These are phyloP conservation scores for Yamagishiella unicocca DNA, from an alignment of 139 green algal species.

Conservation along the genomic window DNA sequence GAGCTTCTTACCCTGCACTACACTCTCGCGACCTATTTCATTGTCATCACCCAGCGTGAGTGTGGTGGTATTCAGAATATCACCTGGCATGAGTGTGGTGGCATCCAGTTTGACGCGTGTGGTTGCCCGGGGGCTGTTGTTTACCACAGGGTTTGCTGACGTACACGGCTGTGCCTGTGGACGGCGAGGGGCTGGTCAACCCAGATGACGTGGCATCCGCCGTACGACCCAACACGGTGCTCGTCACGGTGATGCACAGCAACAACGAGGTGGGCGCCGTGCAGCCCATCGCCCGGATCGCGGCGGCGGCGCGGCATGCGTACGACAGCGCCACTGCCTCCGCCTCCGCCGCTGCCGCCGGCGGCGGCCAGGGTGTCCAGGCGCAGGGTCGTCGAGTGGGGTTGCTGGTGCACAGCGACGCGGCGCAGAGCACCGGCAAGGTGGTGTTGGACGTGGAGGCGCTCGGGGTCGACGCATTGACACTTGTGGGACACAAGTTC, in stretches of 20 bases:
- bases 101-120: too few species aligned
- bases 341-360: background rate
- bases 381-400: background rate
- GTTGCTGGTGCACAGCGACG: constrained; percentile 80
- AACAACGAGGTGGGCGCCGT: constrained; percentile 84
- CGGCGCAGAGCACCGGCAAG: constrained; percentile 86
- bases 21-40: too few species aligned
- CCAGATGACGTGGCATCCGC: constrained; percentile 62
- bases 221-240: constrained; percentile 58
- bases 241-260: constrained; percentile 87
- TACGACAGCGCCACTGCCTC: background rate
- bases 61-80: too few species aligned
- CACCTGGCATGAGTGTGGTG: too few species aligned
- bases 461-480: constrained; percentile 84
- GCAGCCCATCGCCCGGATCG: constrained; percentile 67
- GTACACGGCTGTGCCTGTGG: constrained; percentile 72
- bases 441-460: constrained; percentile 75
- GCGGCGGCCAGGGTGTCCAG: background rate
- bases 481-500: constrained; percentile 88
- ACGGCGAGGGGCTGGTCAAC: constrained; percentile 71
- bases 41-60: too few species aligned
- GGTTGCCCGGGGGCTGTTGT: too few species aligned
- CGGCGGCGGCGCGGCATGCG: constrained; percentile 22
- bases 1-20: too few species aligned
- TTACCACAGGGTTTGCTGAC: constrained; percentile 58